Evolutionary conservation across 441 rosid species (phyloP), one percentile per base, ranked within the genome.

Genomic region (Erysimum cheiri): DNA sequence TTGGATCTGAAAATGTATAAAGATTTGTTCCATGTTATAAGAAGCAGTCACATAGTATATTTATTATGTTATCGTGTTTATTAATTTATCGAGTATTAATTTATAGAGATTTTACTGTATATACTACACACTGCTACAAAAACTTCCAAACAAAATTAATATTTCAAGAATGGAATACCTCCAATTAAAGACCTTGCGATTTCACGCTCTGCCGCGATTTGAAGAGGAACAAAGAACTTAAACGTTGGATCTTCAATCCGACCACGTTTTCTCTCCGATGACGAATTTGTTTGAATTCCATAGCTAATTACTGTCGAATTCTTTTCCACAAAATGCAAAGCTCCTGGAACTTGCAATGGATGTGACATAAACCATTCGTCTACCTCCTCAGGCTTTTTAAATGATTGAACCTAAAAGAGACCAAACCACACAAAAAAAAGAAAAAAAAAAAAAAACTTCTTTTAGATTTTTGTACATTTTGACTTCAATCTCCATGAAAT

Each of bases 151-250:
- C n/a, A n/a, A n/a, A n/a, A n/a, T n/a, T n/a, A n/a, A n/a, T n/a
- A n/a, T n/a, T n/a, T 54, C 54, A 66, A 46, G 63, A 36, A 57
- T 48, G 13, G 39, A 10, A 35, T 79, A 95, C 99, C 97, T 84
- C 88, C 84, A 17, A 87, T 75, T 5, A 95, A 59, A 26, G 89
- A 86, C 72, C 98, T 88, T 9, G 97, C 97, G 47, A 95, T 89
- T 79, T 90, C 99, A 67, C 97, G 98, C 74, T 95, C 98, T 4
- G 94, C 95, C 1, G 98, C 95, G 56, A 95, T 74, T 82, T 95
- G 98, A 69, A 95, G 94, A 36, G 99, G 98, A 50, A 92, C 82
- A 77, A 84, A 90, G 70, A 87, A 92, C 80, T 87, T 89, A 78
- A 95, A 79, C n/a, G 96, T 86, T 11, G 97, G 92, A 82, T 95